Percentiles rank a stretch among this genome's conserved stretches.
phyloP scores from a whole-genome alignment of 768 basidiomycete species.

The Asterophora lycoperdoides region DNA sequence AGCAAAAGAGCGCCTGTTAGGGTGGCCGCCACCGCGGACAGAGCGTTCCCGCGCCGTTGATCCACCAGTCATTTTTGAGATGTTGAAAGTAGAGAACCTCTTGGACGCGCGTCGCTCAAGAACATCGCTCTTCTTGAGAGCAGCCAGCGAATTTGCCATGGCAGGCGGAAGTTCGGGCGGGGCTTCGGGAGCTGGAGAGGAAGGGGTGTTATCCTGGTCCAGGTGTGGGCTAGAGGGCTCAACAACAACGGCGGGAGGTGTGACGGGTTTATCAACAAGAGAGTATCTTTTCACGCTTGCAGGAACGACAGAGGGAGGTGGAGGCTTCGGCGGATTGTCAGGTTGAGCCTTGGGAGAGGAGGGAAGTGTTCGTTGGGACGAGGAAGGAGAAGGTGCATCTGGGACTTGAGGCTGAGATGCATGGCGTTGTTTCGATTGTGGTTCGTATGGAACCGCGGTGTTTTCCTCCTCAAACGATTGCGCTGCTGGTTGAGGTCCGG shows the following conservation, averaged over 20 bases:
- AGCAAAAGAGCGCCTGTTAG: slow-evolving; percentile 67
- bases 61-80: slow-evolving; percentile 84
- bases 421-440: slow-evolving; percentile 10
- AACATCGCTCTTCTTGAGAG: slow-evolving; percentile 80
- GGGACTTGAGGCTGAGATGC: slow-evolving; percentile 3
- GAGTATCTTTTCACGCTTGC: slow-evolving; percentile 75
- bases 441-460: slow-evolving; percentile 6
- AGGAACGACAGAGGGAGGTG: slow-evolving; percentile 45
- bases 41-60: slow-evolving; percentile 46
- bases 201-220: slow-evolving; percentile 27
- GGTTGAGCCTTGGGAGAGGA: slow-evolving; percentile 4
- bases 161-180: slow-evolving; percentile 47
- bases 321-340: slow-evolving; percentile 18
- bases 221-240: slow-evolving; percentile 45
- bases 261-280: slow-evolving; percentile 64
- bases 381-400: slow-evolving; percentile 1
- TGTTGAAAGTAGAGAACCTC: slow-evolving; percentile 92
- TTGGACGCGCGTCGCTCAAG: slow-evolving; percentile 92
- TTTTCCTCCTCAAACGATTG: slow-evolving; percentile 17
- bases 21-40: slow-evolving; percentile 34
- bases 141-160: slow-evolving; percentile 79
- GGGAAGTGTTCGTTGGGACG: slow-evolving; percentile 6
- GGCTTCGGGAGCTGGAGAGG: slow-evolving; percentile 34
- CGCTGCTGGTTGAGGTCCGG: slow-evolving; percentile 11
- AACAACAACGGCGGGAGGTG: slow-evolving; percentile 44